phyloP scores from a whole-genome alignment of 2,329 filamentous ascomycete genomes.

The Plectosphaerella cucumerina region DNA sequence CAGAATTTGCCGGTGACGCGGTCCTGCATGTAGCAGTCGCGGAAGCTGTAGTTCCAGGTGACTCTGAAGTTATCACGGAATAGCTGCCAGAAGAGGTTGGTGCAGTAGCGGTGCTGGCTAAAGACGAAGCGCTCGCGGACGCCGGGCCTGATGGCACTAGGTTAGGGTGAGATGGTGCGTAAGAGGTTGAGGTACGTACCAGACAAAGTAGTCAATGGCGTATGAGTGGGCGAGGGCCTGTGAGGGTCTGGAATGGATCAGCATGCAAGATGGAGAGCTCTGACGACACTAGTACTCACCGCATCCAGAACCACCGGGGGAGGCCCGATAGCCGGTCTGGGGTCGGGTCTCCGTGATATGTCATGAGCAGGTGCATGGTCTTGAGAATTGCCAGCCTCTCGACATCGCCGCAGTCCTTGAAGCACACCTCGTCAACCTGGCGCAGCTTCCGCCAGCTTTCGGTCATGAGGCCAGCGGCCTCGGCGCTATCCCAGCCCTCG shows the following conservation, averaged over 20 bases:
- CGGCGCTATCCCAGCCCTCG: slow-evolving; percentile 23
- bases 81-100: slow-evolving; percentile 23
- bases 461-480: slow-evolving; percentile 18
- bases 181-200: slow-evolving; percentile 10
- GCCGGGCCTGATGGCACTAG: slow-evolving; percentile 17
- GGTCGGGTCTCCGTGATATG: slow-evolving; percentile 20
- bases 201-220: slow-evolving; percentile 25
- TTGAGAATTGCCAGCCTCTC: slow-evolving; percentile 19
- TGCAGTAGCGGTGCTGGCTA: slow-evolving; percentile 22
- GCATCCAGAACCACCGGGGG: slow-evolving; percentile 20
- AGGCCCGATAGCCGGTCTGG: slow-evolving; percentile 13
- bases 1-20: slow-evolving; percentile 15
- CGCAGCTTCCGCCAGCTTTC: slow-evolving; percentile 21
- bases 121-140: slow-evolving; percentile 22
- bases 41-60: slow-evolving; percentile 17
- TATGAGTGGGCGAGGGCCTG: slow-evolving; percentile 21
- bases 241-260: slow-evolving; percentile 16
- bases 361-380: slow-evolving; percentile 19
- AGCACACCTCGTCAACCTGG: slow-evolving; percentile 17
- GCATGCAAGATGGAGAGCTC: not conserved
- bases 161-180: not conserved
- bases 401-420: slow-evolving; percentile 10
- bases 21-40: slow-evolving; percentile 20
- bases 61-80: slow-evolving; percentile 17
- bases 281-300: slow-evolving; percentile 9